These are phyloP conservation scores for Xylariaceae sp. DNA, from an alignment of 2,329 filamentous ascomycete species.

Conservation along the genomic window DNA sequence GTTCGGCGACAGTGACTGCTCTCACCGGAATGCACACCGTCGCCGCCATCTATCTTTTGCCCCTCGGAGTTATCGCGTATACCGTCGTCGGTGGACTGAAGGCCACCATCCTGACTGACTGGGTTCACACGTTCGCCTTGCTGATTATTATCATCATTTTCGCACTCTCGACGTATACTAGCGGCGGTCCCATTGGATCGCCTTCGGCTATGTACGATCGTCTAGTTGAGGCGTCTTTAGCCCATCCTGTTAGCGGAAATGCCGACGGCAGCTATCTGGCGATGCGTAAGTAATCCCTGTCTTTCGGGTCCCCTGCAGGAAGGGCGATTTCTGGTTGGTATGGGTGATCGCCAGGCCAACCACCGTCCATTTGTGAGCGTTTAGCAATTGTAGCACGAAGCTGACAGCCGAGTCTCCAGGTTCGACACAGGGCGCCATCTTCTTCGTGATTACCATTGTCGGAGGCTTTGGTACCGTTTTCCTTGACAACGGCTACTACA, in stretches of 20 bases:
- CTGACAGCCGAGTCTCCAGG: slow-evolving; percentile 12
- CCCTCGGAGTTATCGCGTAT: slow-evolving; percentile 75
- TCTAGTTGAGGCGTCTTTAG: slow-evolving; percentile 61
- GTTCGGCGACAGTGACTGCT: slow-evolving; percentile 67
- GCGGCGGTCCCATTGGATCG: slow-evolving; percentile 66
- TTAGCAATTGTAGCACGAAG: not conserved
- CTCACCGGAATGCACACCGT: slow-evolving; percentile 72
- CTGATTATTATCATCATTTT: slow-evolving; percentile 84
- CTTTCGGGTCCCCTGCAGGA: too few species aligned
- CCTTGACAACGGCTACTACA: slow-evolving; percentile 84
- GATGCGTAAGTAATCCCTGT: slow-evolving; percentile 50
- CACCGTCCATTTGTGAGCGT: not conserved
- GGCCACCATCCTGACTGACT: slow-evolving; percentile 81
- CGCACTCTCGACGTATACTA: slow-evolving; percentile 75
- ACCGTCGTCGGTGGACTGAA: slow-evolving; percentile 57
- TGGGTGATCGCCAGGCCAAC: not conserved
- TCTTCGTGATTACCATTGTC: slow-evolving; percentile 87
- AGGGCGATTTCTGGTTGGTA: not conserved
- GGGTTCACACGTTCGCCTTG: slow-evolving; percentile 80
- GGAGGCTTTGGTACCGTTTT: slow-evolving; percentile 84
- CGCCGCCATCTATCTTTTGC: slow-evolving; percentile 79
- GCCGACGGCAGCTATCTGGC: slow-evolving; percentile 78
- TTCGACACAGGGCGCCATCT: slow-evolving; percentile 74
- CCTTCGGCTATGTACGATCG: slow-evolving; percentile 75
- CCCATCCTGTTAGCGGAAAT: slow-evolving; percentile 76